Evolutionary conservation across 1,284 basidiomycete genomes (phyloP), one percentile per base, ranked within the genome.

Genomic region (Cutaneotrichosporon mucoides): DNA sequence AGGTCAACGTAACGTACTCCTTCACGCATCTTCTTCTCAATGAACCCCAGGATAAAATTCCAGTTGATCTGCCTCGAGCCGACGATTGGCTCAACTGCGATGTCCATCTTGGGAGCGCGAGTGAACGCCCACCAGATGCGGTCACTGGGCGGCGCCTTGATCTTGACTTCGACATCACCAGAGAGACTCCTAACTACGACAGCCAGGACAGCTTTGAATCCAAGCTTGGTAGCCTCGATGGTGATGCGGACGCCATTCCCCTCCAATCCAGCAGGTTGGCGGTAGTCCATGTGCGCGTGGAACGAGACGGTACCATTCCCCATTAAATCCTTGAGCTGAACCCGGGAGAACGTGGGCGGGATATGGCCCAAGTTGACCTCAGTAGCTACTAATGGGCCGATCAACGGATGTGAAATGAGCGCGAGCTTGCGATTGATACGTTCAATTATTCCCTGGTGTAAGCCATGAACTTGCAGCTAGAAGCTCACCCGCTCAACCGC

Each of bases 61-160:
- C 75, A 62, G 49, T 73, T 71, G 51, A 76, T 71, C 46, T 70
- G 70, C 10, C 81, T 84, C 70, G 92, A 90, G 76, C 89, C 92
- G 68, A 98, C 92, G 59, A 97, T 88, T 1, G 95, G 94, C 75
- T 94, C 89, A 56, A 98, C 88, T 64, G 87, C 85, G 67, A 98
- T 79, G 34, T 90, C 88, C 84, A 98, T 89, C 72, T 86, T 86
- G 0, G 96, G 95, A 77, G 86, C 85, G 64, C 88, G 83, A 15
- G 93, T 96, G 75, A 99, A 99, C 1, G 91, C 93, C 77, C 94
- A 99, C 96, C 95, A 99, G 57, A 99, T 84, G 38, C 95, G 88
- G 73, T 90, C 95, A 71, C 88, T 92, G 1, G 96, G 96, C 9
- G 96, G 93, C n/a, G 87, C 85, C 76, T 98, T 99, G 67, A 98